These are phyloP conservation scores for Lepidium africanum DNA, from an alignment of 345 rosid genomes.

Conservation along the genomic window DNA sequence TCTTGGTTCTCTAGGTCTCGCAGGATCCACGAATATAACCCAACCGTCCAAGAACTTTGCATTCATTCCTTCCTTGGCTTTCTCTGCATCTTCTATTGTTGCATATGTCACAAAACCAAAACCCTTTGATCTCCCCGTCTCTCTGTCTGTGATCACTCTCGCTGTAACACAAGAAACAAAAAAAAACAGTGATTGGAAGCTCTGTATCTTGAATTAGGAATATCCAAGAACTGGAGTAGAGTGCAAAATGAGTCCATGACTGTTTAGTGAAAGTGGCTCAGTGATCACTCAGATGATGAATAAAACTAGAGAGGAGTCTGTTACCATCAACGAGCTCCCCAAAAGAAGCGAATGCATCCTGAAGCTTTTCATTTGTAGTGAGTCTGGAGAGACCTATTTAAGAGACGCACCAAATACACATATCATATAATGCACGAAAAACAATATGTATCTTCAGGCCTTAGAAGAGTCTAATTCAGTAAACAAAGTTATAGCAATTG, in stretches of 20 bases:
- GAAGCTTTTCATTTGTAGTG: conserved; percentile 69
- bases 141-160: conserved; percentile 57
- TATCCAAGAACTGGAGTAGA: not conserved
- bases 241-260: not conserved
- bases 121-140: conserved; percentile 71
- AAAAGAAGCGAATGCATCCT: conserved; percentile 66
- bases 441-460: not conserved
- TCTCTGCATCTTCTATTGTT: conserved; percentile 78
- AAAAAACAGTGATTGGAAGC: not conserved
- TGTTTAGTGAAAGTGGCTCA: too few species aligned
- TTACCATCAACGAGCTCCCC: conserved; percentile 73
- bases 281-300: not conserved
- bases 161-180: conserved; percentile 35
- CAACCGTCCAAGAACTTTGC: conserved; percentile 89
- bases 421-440: not conserved
- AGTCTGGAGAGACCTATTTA: conserved; percentile 62
- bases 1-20: conserved; percentile 60
- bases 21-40: conserved; percentile 94
- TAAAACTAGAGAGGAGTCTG: not conserved
- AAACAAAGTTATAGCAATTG: not conserved
- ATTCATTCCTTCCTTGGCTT: conserved; percentile 79
- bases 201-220: not conserved
- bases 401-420: not conserved
- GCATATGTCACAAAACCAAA: conserved; percentile 67
- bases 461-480: not conserved